Percentiles rank a stretch among this genome's conserved stretches.
Conservation (phyloP, 139 green algal species). For the Ulvella scutata region DNA sequence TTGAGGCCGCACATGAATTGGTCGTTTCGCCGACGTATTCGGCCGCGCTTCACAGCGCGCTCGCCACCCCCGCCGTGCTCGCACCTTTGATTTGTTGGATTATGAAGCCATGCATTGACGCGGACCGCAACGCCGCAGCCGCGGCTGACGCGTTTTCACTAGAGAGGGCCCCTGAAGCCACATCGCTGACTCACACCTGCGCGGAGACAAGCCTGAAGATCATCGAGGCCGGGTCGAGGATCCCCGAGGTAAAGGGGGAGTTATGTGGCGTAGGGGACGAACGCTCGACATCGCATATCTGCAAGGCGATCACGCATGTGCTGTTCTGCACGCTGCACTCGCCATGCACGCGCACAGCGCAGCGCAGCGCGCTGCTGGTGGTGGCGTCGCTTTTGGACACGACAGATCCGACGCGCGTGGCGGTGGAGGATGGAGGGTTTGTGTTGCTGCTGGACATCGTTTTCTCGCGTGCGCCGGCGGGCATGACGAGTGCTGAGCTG, state of each 20-base stretch:
- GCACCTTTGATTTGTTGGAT: background rate
- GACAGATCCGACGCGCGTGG: background rate
- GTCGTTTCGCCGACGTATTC: background rate
- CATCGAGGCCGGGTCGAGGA: background rate
- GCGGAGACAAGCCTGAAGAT: background rate
- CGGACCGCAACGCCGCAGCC: background rate
- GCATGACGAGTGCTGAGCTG: background rate
- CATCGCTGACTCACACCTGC: background rate
- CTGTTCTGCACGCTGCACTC: constrained; percentile 4
- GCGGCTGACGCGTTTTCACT: no score
- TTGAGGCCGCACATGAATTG: background rate
- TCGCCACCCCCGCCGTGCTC: background rate
- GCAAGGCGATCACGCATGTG: background rate
- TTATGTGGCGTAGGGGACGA: background rate
- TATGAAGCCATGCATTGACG: constrained; percentile 1
- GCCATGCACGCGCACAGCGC: background rate
- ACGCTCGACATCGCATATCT: background rate
- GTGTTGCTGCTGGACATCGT: background rate
- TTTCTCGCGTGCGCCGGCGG: background rate
- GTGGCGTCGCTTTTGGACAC: background rate
- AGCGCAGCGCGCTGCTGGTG: constrained; percentile 1
- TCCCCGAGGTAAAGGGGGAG: background rate
- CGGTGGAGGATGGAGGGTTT: background rate
- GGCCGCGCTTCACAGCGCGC: background rate
- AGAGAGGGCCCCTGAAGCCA: background rate